A percentile compares a stretch with the other conserved stretches of the same genome.
Conservation (phyloP, 179 eudicot genomes). For the Spergularia azorica region DNA sequence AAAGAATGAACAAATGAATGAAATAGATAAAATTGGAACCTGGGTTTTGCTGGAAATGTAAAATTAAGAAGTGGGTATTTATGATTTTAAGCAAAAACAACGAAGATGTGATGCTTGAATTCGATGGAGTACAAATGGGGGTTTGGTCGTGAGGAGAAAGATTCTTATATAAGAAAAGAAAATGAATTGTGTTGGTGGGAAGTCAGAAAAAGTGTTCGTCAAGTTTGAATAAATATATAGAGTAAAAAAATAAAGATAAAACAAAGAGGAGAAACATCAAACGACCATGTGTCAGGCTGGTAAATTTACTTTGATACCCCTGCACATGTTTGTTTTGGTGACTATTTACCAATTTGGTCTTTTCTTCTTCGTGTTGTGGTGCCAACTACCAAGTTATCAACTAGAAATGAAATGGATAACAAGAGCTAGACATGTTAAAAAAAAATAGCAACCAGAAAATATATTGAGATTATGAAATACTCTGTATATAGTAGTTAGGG, state of each 20-base stretch:
- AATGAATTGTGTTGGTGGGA: neutral
- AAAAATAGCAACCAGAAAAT: too few relatives aligned
- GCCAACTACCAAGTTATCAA: too few relatives aligned
- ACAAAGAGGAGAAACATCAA: neutral
- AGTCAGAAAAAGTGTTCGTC: neutral
- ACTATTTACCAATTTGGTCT: too few relatives aligned
- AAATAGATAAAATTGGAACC: neutral
- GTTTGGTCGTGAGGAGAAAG: neutral
- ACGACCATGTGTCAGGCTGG: neutral
- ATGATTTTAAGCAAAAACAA: neutral
- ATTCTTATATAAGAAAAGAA: conserved; percentile 1
- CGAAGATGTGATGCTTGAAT: conserved; percentile 11
- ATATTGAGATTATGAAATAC: too few relatives aligned
- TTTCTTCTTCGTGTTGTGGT: too few relatives aligned
- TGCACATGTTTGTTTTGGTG: conserved; percentile 6
- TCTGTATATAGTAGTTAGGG: too few relatives aligned
- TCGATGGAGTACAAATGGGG: neutral
- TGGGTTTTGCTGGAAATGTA: conserved; percentile 8
- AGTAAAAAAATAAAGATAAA: neutral
- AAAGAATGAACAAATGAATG: neutral
- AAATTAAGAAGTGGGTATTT: conserved; percentile 2
- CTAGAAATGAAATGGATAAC: too few relatives aligned
- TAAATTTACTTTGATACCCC: conserved; percentile 6
- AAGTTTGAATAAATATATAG: conserved; percentile 3
- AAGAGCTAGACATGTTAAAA: too few relatives aligned